Base-by-base conservation (phyloP, 495 filamentous ascomycete species). In the Penicillium taxi region DNA sequence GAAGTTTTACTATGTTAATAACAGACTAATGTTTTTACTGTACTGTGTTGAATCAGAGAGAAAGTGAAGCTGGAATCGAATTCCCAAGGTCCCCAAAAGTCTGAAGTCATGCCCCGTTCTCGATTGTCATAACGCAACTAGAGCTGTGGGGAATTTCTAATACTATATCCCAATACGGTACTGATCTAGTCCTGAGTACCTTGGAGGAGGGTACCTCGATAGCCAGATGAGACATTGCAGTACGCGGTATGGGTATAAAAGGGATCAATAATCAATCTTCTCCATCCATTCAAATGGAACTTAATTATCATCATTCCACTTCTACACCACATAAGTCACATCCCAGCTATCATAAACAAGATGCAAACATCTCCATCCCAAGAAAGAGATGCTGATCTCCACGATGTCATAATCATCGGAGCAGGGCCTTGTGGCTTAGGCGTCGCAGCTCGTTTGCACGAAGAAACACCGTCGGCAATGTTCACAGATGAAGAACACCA, bases 401-500 rank as follows among this genome's bases (percentile, higher is more conserved):
- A 66, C 48, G 72, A 78, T 46, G 66, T 80, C 13, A 56, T 80
- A 25, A 77, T 81, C 45, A 60, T 82, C 32, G 78, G 78, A 23
- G 77, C 72, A 15, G 77, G 78, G 6, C 75, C 78, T 5, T 78
- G 75, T 40, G 76, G 77, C 13, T 71, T 81, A 9, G 74, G 70
- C 19, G 69, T 75, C 20, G 77, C 77, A 6, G 71, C 76, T 3
- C 67, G 76, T 4, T 58, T 82, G 1, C 66, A 61, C 26, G 76
- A 81, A 59, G 61, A 63, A 35, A 80, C 76, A 2, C 76, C 77
- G 6, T 78, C 74, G 0, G 74, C 76, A 9, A 67, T 79, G 24
- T 81, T 81, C 59, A 80, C 77, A 2, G 78, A 80, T 52, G 73
- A 75, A 38, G 77, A 80, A 44, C 77, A 82, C 45, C 67, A 73